Evolutionary conservation across 495 filamentous ascomycete genomes (phyloP).

Genomic region (Neurospora tetraspora): DNA sequence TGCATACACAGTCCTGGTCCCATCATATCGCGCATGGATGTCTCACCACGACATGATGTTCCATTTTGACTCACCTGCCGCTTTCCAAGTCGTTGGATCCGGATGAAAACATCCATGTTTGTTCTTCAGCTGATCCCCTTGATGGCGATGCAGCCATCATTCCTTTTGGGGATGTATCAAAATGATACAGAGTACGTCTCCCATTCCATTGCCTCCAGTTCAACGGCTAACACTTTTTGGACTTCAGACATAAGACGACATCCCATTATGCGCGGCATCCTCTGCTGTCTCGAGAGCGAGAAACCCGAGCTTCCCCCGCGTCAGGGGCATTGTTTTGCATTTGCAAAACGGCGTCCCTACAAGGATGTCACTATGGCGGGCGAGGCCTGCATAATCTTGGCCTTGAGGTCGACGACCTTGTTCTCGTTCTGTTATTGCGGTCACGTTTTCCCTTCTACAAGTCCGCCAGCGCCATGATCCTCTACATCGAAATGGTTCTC

Average conservation of each 20-base stretch:
- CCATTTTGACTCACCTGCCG: not conserved
- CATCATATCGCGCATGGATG: no score
- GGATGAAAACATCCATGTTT: not conserved
- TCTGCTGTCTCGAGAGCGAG: not conserved
- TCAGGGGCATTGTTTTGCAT: not conserved
- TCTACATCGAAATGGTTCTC: no score
- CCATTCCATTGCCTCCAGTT: not conserved
- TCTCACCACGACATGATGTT: not conserved
- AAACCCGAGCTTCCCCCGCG: not conserved
- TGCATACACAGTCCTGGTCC: no score
- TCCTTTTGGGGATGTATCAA: not conserved
- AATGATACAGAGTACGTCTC: not conserved
- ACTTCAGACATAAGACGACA: not conserved
- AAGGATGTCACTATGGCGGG: not conserved
- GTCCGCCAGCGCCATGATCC: no score
- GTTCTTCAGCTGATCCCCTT: not conserved
- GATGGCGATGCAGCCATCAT: not conserved
- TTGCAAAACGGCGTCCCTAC: not conserved
- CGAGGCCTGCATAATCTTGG: no score
- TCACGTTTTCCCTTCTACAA: no score
- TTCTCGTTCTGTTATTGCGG: no score
- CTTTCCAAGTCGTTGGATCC: not conserved
- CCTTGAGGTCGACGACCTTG: no score
- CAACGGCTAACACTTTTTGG: not conserved
- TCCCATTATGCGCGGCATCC: not conserved